Conservation (phyloP, 495 filamentous ascomycete species). For the Haplographium delicatum region DNA sequence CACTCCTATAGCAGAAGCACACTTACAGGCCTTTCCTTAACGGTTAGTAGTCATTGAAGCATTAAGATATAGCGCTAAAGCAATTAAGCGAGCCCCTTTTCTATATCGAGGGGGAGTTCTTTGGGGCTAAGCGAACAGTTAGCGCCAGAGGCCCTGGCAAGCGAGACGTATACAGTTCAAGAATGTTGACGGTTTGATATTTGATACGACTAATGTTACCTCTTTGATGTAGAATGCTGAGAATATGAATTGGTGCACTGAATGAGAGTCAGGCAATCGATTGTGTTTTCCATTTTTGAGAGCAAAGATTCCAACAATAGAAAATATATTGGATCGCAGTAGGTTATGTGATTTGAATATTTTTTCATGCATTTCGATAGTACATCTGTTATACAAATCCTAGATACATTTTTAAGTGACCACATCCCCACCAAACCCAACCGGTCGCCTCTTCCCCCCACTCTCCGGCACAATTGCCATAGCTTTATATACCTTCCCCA, state of each 20-base stretch:
- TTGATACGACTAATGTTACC: neutral
- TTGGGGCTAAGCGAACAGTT: no score
- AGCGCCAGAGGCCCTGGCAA: no score
- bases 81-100: no score
- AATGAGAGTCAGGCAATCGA: no score
- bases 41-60: no score
- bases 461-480: constrained; percentile 85
- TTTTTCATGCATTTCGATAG: no score
- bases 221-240: neutral
- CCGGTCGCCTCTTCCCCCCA: constrained; percentile 64
- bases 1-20: no score
- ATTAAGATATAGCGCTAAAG: no score
- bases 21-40: no score
- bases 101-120: no score
- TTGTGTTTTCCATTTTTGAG: no score
- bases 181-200: neutral
- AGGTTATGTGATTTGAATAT: neutral
- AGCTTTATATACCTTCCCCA: constrained; percentile 93
- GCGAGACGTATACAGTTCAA: no score
- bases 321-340: neutral
- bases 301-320: neutral
- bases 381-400: neutral
- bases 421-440: constrained; percentile 87
- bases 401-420: neutral
- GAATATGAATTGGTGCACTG: neutral